Evolutionary conservation across 1,139 yeast genomes (phyloP).

Genomic region (Yamadazyma trypodendri): DNA sequence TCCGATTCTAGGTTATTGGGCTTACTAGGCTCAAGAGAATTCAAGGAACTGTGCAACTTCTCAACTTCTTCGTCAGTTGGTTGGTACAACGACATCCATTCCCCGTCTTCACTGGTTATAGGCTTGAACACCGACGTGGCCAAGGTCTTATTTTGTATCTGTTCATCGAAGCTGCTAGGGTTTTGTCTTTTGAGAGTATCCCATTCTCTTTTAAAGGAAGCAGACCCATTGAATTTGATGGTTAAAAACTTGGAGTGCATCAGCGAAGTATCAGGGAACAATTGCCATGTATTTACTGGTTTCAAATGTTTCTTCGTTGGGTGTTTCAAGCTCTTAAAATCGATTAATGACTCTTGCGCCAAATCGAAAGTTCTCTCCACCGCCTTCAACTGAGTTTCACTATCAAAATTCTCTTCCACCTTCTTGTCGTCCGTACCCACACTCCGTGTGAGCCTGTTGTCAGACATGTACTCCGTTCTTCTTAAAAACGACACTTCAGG

Average conservation of each 20-base stretch:
- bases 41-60: constrained; percentile 42
- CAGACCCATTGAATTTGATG: constrained; percentile 78
- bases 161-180: constrained; percentile 35
- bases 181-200: constrained; percentile 36
- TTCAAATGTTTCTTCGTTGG: constrained; percentile 73
- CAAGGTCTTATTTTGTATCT: constrained; percentile 44
- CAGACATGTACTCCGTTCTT: constrained; percentile 88
- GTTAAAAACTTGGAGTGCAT: constrained; percentile 75
- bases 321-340: constrained; percentile 56
- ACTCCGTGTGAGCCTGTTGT: constrained; percentile 27
- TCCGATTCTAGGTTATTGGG: constrained; percentile 44
- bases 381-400: constrained; percentile 60
- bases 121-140: constrained; percentile 74
- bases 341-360: constrained; percentile 47
- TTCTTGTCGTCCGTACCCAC: constrained; percentile 12
- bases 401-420: constrained; percentile 38
- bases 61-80: constrained; percentile 25
- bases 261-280: constrained; percentile 87
- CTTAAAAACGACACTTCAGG: constrained; percentile 81
- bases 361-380: constrained; percentile 78
- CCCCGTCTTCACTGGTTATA: constrained; percentile 69
- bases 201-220: constrained; percentile 52
- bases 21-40: constrained; percentile 51
- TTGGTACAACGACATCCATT: constrained; percentile 78
- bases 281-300: constrained; percentile 77